Conservation (phyloP, 495 filamentous ascomycete genomes). For the Aspergillus cristatus region DNA sequence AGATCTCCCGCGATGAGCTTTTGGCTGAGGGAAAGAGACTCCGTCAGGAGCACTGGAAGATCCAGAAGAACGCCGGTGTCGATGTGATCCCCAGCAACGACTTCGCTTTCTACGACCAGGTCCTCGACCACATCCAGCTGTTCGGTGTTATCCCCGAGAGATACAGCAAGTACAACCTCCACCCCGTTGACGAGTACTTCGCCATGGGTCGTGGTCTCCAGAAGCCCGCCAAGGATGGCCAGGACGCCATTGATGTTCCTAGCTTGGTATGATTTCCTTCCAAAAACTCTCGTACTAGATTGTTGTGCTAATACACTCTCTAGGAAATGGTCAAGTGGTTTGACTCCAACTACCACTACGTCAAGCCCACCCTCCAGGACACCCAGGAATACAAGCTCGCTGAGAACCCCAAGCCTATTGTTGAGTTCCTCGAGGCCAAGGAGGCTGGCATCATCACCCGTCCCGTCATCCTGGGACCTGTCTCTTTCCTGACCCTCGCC, state of each 20-base stretch:
- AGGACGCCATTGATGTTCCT: constrained; percentile 80
- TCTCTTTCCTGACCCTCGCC: constrained; percentile 90
- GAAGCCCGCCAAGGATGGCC: constrained; percentile 48
- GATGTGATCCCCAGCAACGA: constrained; percentile 98
- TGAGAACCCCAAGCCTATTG: constrained; percentile 81
- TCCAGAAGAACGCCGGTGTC: constrained; percentile 96
- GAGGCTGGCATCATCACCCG: constrained; percentile 86
- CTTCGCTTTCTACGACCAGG: constrained; percentile 97
- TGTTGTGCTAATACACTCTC: background rate
- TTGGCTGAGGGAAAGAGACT: constrained; percentile 92
- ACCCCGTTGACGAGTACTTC: constrained; percentile 92
- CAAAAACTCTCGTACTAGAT: background rate
- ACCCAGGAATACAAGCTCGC: constrained; percentile 89
- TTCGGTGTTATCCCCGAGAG: constrained; percentile 90
- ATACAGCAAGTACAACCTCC: constrained; percentile 77
- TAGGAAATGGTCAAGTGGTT: constrained; percentile 99
- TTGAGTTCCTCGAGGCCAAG: constrained; percentile 93
- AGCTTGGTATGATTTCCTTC: constrained; percentile 45
- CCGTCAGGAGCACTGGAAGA: constrained; percentile 94
- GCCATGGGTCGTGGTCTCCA: constrained; percentile 99
- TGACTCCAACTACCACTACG: constrained; percentile 99
- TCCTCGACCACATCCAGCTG: constrained; percentile 97
- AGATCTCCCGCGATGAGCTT: constrained; percentile 80
- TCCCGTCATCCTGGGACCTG: constrained; percentile 89
- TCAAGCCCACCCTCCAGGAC: constrained; percentile 95